Evolutionary conservation across 164 flowering plant genomes (phyloP).

Genomic region (Buxus sempervirens): DNA sequence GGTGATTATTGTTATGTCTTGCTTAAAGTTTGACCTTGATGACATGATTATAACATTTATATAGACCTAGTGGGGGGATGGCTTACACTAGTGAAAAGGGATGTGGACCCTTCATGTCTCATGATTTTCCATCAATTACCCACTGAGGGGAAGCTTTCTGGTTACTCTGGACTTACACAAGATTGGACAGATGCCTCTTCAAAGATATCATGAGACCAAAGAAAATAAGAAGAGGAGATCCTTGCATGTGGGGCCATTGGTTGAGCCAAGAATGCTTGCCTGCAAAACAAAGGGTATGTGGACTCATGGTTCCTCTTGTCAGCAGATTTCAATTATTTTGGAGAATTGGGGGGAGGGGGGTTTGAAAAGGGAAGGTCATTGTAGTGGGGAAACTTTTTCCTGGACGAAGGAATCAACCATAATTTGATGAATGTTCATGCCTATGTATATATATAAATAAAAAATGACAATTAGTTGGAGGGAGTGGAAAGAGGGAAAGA

Average conservation of each 20-base stretch:
- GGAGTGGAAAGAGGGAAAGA: constrained; percentile 21
- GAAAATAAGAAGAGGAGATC: background rate
- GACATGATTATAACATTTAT: constrained; percentile 30
- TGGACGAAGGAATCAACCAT: constrained; percentile 24
- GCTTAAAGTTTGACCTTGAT: constrained; percentile 59
- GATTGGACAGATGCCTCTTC: constrained; percentile 7
- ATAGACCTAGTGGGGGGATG: constrained; percentile 29
- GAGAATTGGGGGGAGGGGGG: constrained; percentile 8
- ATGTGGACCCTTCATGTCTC: constrained; percentile 48
- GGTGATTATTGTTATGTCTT: constrained; percentile 17
- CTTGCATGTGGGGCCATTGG: constrained; percentile 20
- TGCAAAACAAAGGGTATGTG: constrained; percentile 9
- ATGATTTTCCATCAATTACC: constrained; percentile 51
- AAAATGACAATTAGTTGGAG: constrained; percentile 9
- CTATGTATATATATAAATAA: background rate
- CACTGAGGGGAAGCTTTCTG: constrained; percentile 17
- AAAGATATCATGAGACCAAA: constrained; percentile 1
- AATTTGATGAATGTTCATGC: constrained; percentile 16
- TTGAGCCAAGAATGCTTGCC: constrained; percentile 24
- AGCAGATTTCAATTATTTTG: constrained; percentile 25
- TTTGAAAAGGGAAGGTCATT: constrained; percentile 12
- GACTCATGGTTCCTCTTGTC: constrained; percentile 4
- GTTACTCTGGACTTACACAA: background rate
- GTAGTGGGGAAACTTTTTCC: constrained; percentile 23
- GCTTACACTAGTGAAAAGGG: constrained; percentile 56